Percentiles rank a stretch among this genome's conserved stretches.
Evolutionary conservation across 805 yeast species (phyloP).

Genomic region (Huiozyma naganishii): DNA sequence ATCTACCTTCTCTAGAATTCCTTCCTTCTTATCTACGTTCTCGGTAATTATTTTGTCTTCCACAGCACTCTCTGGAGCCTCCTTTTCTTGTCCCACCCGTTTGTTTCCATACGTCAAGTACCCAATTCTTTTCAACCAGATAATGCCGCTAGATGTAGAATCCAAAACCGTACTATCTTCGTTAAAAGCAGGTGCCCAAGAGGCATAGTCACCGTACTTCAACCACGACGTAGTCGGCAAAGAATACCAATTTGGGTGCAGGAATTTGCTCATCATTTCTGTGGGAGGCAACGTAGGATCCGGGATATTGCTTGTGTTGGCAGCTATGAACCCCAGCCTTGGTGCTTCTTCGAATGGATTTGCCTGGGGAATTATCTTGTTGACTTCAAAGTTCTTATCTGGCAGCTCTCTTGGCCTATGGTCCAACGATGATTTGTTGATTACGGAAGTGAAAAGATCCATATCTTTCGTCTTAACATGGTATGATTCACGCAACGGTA

Average conservation of each 20-base stretch:
- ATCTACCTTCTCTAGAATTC: not conserved
- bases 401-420: constrained; percentile 59
- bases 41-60: constrained; percentile 3
- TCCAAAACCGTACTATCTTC: constrained; percentile 46
- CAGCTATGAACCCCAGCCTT: constrained; percentile 37
- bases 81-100: constrained; percentile 8
- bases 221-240: constrained; percentile 61
- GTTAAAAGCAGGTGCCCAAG: constrained; percentile 60
- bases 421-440: constrained; percentile 63
- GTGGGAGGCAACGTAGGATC: constrained; percentile 42
- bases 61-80: not conserved
- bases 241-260: constrained; percentile 56
- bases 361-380: constrained; percentile 53
- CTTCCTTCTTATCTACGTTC: not conserved
- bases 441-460: constrained; percentile 71
- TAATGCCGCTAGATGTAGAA: constrained; percentile 38
- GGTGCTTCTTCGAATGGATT: constrained; percentile 29
- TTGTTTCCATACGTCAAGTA: constrained; percentile 27
- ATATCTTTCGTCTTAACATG: constrained; percentile 50
- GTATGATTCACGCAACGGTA: constrained; percentile 55
- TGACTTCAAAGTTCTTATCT: constrained; percentile 47
- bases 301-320: constrained; percentile 34
- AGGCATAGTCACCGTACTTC: constrained; percentile 35
- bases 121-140: constrained; percentile 47
- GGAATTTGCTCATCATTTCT: constrained; percentile 41